Conservation (phyloP, 129 eudicot genomes). For the Flaveria sonorensis region DNA sequence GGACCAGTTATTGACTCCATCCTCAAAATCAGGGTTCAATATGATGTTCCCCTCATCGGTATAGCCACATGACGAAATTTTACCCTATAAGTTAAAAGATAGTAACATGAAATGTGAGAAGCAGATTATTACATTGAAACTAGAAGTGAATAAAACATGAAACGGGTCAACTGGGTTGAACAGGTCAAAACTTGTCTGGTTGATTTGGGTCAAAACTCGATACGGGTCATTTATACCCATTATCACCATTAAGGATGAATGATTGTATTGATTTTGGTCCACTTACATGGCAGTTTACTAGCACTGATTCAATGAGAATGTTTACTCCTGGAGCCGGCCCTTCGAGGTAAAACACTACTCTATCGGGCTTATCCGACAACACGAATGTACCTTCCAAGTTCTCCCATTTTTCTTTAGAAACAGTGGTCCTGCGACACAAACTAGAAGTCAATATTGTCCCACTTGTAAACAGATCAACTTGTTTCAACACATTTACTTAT, state of each 20-base stretch:
- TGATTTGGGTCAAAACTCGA: not conserved
- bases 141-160: not conserved
- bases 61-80: slow-evolving; percentile 16
- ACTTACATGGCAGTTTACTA: slow-evolving; percentile 43
- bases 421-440: slow-evolving; percentile 47
- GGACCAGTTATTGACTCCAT: slow-evolving; percentile 77
- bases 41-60: slow-evolving; percentile 58
- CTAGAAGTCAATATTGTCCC: not conserved
- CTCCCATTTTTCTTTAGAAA: slow-evolving; percentile 62
- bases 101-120: not conserved
- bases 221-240: not conserved
- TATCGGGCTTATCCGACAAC: slow-evolving; percentile 55
- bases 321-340: slow-evolving; percentile 86
- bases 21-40: slow-evolving; percentile 70
- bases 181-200: not conserved
- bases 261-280: not conserved
- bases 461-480: too few relatives aligned
- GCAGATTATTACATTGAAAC: not conserved
- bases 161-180: not conserved
- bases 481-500: not conserved
- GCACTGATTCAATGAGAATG: slow-evolving; percentile 70
- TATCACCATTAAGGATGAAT: not conserved
- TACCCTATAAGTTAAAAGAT: slow-evolving; percentile 34
- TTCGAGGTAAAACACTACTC: slow-evolving; percentile 68
- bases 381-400: slow-evolving; percentile 74